These are phyloP conservation scores for Quaeritorhiza haematococci DNA, from an alignment of 371 early-diverging fungal species.

Conservation along the genomic window DNA sequence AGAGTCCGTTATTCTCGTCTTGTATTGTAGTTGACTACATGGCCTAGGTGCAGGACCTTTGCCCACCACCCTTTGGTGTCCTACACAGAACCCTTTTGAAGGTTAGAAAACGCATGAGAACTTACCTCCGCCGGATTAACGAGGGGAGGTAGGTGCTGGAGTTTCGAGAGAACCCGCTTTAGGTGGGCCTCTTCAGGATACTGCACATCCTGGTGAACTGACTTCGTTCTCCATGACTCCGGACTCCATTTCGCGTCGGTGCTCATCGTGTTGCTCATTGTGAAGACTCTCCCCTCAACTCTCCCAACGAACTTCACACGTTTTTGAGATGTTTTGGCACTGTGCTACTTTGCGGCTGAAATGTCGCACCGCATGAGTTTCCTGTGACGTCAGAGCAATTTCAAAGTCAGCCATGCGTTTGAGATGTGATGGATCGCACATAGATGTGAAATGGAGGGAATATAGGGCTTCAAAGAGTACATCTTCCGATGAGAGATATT, in stretches of 20 bases:
- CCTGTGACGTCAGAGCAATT: too few relatives aligned
- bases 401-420: too few relatives aligned
- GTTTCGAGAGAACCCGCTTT: slow-evolving; percentile 65
- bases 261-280: too few relatives aligned
- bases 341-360: too few relatives aligned
- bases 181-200: slow-evolving; percentile 65
- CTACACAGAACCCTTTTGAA: background rate
- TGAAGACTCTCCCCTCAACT: too few relatives aligned
- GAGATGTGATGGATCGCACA: too few relatives aligned
- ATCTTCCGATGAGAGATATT: too few relatives aligned
- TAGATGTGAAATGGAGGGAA: too few relatives aligned
- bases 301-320: too few relatives aligned
- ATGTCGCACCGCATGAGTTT: too few relatives aligned
- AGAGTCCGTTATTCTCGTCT: background rate
- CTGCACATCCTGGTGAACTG: slow-evolving; percentile 83
- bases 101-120: background rate
- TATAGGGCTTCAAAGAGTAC: too few relatives aligned
- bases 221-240: slow-evolving; percentile 74
- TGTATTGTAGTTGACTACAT: background rate
- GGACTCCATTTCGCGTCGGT: slow-evolving; percentile 73
- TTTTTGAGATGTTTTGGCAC: too few relatives aligned
- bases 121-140: slow-evolving; percentile 82
- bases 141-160: slow-evolving; percentile 82
- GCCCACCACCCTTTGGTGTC: background rate
- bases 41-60: background rate